These are phyloP conservation scores for Telfairia occidentalis DNA, from an alignment of 331 rosid species.

Conservation along the genomic window DNA sequence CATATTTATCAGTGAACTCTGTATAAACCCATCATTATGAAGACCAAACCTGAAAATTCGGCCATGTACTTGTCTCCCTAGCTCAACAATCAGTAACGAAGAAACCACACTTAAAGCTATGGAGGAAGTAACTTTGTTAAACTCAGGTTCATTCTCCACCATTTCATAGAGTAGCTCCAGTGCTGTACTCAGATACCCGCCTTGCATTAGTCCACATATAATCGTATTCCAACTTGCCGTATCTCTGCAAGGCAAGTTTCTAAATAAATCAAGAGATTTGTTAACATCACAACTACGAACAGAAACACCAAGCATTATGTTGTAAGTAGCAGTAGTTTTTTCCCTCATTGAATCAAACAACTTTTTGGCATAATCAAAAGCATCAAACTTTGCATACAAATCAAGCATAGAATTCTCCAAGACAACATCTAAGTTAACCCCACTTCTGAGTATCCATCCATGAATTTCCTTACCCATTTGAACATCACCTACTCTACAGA, in stretches of 20 bases:
- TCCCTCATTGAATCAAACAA: constrained; percentile 43
- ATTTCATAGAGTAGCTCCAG: constrained; percentile 51
- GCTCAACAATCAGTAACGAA: constrained; percentile 35
- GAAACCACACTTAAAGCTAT: constrained; percentile 65
- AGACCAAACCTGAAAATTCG: constrained; percentile 31
- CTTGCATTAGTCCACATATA: constrained; percentile 54
- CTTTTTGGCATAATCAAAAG: constrained; percentile 37
- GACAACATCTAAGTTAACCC: constrained; percentile 50
- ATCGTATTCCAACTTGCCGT: constrained; percentile 77
- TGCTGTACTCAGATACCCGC: constrained; percentile 38
- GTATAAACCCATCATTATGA: constrained; percentile 37
- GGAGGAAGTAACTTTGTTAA: constrained; percentile 47
- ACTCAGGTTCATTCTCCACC: constrained; percentile 36
- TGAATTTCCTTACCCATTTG: constrained; percentile 51
- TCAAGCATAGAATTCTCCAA: constrained; percentile 67
- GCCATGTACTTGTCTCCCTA: constrained; percentile 81
- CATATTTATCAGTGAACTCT: constrained; percentile 68
- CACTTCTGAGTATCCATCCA: constrained; percentile 64
- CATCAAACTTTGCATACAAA: constrained; percentile 57
- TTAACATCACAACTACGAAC: constrained; percentile 40
- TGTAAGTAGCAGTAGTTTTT: constrained; percentile 46
- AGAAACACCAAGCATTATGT: constrained; percentile 55
- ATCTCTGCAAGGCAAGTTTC: constrained; percentile 47
- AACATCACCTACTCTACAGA: constrained; percentile 35
- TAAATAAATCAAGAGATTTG: constrained; percentile 50